These are phyloP conservation scores for Nakaseomyces uthaithaninus DNA, from an alignment of 1,139 yeast species.

Conservation along the genomic window DNA sequence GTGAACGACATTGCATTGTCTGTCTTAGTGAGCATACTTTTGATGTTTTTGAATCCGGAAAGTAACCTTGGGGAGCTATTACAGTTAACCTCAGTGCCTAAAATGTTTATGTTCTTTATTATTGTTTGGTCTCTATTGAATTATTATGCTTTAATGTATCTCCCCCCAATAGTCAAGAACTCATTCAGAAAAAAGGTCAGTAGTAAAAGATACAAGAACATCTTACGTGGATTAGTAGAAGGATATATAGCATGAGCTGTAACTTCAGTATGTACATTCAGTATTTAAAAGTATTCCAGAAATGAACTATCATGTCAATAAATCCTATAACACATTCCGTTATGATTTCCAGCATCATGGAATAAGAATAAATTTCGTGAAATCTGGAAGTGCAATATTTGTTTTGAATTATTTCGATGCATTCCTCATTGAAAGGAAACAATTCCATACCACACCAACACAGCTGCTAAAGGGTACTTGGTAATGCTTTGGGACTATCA, in stretches of 20 bases:
- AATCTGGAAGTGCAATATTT: background rate
- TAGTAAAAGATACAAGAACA: constrained; percentile 34
- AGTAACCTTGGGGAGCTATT: constrained; percentile 56
- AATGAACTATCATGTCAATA: too few relatives aligned
- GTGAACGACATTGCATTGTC: constrained; percentile 51
- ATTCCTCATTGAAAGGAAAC: constrained; percentile 75
- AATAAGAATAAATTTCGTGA: background rate
- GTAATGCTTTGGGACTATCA: constrained; percentile 64
- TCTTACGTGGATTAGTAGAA: constrained; percentile 16
- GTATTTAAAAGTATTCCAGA: too few relatives aligned
- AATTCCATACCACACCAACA: constrained; percentile 87
- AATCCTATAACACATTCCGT: too few relatives aligned
- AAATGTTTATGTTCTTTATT: constrained; percentile 44
- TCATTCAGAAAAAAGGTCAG: constrained; percentile 33
- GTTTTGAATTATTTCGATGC: constrained; percentile 17
- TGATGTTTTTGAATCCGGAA: constrained; percentile 45
- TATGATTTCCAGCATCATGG: too few relatives aligned
- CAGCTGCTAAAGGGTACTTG: constrained; percentile 92
- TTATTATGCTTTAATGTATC: constrained; percentile 34
- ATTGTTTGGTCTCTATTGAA: constrained; percentile 43
- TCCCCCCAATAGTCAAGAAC: constrained; percentile 31
- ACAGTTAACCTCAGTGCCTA: constrained; percentile 62
- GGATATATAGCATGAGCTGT: constrained; percentile 12
- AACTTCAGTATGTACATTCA: too few relatives aligned
- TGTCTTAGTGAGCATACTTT: constrained; percentile 38